Percentiles rank a stretch among this genome's conserved stretches.
Conservation (phyloP, 441 rosid genomes). For the Kokia cookei region DNA sequence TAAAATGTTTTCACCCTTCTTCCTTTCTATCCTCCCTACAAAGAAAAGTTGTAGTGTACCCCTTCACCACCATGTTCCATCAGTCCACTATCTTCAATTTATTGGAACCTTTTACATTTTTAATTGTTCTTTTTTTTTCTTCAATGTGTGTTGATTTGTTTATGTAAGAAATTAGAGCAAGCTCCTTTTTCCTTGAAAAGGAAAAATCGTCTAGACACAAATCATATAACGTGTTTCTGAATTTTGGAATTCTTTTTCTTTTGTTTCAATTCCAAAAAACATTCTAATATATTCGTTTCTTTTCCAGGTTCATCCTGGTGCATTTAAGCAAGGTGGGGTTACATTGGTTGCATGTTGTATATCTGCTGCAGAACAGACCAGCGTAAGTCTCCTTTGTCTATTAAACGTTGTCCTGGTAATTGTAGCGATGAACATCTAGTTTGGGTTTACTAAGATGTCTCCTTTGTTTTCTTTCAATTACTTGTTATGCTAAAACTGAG, state of each 20-base stretch:
- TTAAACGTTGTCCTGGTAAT: not conserved
- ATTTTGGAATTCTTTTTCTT: not conserved
- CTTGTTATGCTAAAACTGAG: not conserved
- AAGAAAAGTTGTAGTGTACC: not conserved
- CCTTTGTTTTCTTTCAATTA: not conserved
- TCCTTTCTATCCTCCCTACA: not conserved
- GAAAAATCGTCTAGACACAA: not conserved
- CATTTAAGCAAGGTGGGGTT: conserved; percentile 77
- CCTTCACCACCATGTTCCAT: not conserved
- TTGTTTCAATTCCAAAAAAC: not conserved
- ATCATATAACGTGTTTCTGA: not conserved
- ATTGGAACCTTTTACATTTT: not conserved
- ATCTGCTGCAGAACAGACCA: conserved; percentile 83
- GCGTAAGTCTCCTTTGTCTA: conserved; percentile 38
- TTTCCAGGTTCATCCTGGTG: conserved; percentile 87
- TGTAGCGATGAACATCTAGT: not conserved
- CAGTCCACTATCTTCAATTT: not conserved
- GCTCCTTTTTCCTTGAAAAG: not conserved
- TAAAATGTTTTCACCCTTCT: not conserved
- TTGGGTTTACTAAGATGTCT: not conserved
- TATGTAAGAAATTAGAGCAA: not conserved
- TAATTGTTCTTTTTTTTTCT: not conserved
- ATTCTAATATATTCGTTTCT: conserved; percentile 4
- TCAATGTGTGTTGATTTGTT: not conserved
- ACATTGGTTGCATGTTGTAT: conserved; percentile 85